These are phyloP conservation scores for Bombardia bombarda DNA, from an alignment of 495 filamentous ascomycete species.

Conservation along the genomic window DNA sequence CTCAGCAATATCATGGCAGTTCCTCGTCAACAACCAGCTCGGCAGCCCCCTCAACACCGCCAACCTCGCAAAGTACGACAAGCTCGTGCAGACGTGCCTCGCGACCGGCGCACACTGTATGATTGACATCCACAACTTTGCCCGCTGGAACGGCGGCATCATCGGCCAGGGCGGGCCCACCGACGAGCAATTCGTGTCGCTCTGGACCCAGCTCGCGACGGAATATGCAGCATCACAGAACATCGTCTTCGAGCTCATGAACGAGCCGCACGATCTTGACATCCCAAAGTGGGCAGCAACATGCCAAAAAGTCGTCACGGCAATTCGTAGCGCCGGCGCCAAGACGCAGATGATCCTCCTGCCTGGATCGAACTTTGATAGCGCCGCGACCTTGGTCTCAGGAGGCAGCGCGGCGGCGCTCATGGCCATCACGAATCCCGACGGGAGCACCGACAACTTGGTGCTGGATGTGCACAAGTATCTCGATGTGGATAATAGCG, in stretches of 20 bases:
- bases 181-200: constrained; percentile 44
- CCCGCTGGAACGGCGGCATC: constrained; percentile 50
- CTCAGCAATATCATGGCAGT: constrained; percentile 45
- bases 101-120: constrained; percentile 48
- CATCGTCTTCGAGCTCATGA: constrained; percentile 56
- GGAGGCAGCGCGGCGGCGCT: constrained; percentile 40
- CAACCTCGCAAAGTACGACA: constrained; percentile 48
- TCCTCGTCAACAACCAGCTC: constrained; percentile 37
- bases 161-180: constrained; percentile 52
- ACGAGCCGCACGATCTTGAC: constrained; percentile 50
- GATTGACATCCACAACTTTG: constrained; percentile 47
- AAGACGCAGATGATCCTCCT: constrained; percentile 46
- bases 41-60: constrained; percentile 33
- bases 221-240: constrained; percentile 42
- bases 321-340: constrained; percentile 51
- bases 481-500: constrained; percentile 49
- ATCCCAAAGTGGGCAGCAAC: constrained; percentile 43
- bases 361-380: constrained; percentile 41
- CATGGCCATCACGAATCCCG: constrained; percentile 44
- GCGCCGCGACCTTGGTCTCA: constrained; percentile 34
- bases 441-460: constrained; percentile 43
- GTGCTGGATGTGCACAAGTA: constrained; percentile 49
- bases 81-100: constrained; percentile 51
- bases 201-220: constrained; percentile 51
- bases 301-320: constrained; percentile 48